Conservation (phyloP, 2,329 filamentous ascomycete species). For the Microthyrium microscopicum region DNA sequence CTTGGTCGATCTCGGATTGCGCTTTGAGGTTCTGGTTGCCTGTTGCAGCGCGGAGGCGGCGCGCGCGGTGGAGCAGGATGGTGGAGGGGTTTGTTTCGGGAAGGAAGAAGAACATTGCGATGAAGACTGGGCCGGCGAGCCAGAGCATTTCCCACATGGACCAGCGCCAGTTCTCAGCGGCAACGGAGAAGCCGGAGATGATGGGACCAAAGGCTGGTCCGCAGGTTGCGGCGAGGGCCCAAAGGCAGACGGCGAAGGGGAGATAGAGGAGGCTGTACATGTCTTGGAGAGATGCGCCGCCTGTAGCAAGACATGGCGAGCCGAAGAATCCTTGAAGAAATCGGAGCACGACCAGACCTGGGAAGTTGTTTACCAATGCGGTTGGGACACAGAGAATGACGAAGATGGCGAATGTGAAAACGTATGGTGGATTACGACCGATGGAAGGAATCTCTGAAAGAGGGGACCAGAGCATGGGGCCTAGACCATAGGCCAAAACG, state of each 20-base stretch:
- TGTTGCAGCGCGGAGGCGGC: conserved; percentile 11
- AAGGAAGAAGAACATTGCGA: conserved; percentile 13
- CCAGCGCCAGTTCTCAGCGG: conserved; percentile 14
- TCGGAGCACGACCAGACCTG: conserved; percentile 41
- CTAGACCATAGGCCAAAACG: conserved; percentile 44
- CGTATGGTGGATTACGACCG: conserved; percentile 52
- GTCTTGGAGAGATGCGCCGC: conserved; percentile 21
- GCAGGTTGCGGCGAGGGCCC: conserved; percentile 27
- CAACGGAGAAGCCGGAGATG: conserved; percentile 13
- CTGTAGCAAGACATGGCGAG: conserved; percentile 21
- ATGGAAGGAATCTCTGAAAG: conserved; percentile 49
- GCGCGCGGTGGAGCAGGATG: conserved; percentile 14
- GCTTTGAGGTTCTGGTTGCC: conserved; percentile 2
- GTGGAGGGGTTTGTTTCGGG: conserved; percentile 14
- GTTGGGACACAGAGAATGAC: conserved; percentile 50
- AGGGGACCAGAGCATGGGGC: conserved; percentile 46
- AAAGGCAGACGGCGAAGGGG: conserved; percentile 26
- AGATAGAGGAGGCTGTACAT: conserved; percentile 26
- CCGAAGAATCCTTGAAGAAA: conserved; percentile 25
- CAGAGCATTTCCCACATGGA: conserved; percentile 15
- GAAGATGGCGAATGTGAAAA: conserved; percentile 51
- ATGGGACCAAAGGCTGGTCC: conserved; percentile 15
- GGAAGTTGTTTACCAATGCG: conserved; percentile 44
- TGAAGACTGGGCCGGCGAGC: conserved; percentile 12
- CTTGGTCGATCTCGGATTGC: conserved; percentile 9